Conservation (phyloP, 176 grass and related monocot genomes). For the Carex myosuroides region DNA sequence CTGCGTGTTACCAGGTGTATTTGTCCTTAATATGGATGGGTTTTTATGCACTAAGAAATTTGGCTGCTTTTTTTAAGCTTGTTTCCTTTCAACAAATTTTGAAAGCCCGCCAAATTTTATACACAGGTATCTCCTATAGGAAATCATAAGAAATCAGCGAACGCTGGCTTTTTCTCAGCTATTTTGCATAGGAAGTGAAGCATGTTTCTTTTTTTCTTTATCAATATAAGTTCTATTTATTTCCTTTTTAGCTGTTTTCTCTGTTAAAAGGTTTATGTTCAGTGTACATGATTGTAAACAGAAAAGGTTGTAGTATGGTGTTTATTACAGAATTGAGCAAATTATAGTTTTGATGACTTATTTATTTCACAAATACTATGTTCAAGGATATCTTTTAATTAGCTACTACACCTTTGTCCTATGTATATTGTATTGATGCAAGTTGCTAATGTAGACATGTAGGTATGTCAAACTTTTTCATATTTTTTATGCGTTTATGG, state of each 20-base stretch:
- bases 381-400: too few relatives aligned
- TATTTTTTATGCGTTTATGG: too few relatives aligned
- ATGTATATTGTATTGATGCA: too few relatives aligned
- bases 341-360: background rate
- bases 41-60: background rate
- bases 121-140: constrained; percentile 7
- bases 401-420: too few relatives aligned
- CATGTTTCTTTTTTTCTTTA: background rate
- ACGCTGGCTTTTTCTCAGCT: background rate
- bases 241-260: background rate
- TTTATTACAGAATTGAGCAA: background rate
- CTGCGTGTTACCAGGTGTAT: background rate
- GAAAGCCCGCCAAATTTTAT: background rate
- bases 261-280: background rate
- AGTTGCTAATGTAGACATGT: too few relatives aligned
- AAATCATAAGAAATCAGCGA: background rate
- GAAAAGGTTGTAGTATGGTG: background rate
- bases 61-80: background rate
- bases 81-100: background rate
- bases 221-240: background rate
- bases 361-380: too few relatives aligned
- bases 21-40: background rate
- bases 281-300: background rate
- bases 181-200: constrained; percentile 13
- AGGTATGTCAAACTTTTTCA: too few relatives aligned